Base-by-base conservation (phyloP, 2,329 filamentous ascomycete genomes). In the Ophiocordyceps robertsii region DNA sequence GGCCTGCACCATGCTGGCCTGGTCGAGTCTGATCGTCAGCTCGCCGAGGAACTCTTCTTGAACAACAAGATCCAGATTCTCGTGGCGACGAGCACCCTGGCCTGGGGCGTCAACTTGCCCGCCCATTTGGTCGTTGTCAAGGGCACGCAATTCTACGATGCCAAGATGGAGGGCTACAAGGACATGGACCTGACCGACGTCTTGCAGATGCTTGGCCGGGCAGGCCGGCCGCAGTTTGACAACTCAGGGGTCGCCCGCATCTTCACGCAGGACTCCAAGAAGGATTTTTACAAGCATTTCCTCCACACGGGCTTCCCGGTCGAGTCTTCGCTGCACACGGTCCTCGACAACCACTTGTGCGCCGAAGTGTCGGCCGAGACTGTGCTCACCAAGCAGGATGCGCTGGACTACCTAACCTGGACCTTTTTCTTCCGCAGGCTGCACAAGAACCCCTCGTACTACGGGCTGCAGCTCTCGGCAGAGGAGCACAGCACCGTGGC, bases 171-270 rank as follows among this genome's bases (percentile, higher is more conserved):
- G 66, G 90, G 84, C 0, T 98, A 98, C 66, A 92, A 86, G 57
- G 93, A 98, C 61, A 98, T 98, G 93, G 92, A 98, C 59, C 67
- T 98, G 45, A 98, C 92, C 0, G 92, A 98, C 63, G 92, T 98
- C 29, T 68, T 98, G 47, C 92, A 98, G 64, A 98, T 98, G 92
- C 71, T 98, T 27, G 92, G 92, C 52, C 82, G 92, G 63, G 92
- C 92, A 12, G 92, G 92, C 14, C 84, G 92, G 48, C 92, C 92
- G 4, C 92, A 98, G 57, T 98, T 98, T 59, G 92, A 98, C 61
- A 84, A 82, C 42, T 94, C 89, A 0, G 92, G 93, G 50, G 93
- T 98, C 44, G 93, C 92, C 10, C 82, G 90, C 29, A 98, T 98
- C 57, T 95, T 98, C 57, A 98, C 92, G 0, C 89, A 98, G 55